phyloP scores from a whole-genome alignment of 805 yeast genomes.

The Vanderwaltozyma verrucispora region DNA sequence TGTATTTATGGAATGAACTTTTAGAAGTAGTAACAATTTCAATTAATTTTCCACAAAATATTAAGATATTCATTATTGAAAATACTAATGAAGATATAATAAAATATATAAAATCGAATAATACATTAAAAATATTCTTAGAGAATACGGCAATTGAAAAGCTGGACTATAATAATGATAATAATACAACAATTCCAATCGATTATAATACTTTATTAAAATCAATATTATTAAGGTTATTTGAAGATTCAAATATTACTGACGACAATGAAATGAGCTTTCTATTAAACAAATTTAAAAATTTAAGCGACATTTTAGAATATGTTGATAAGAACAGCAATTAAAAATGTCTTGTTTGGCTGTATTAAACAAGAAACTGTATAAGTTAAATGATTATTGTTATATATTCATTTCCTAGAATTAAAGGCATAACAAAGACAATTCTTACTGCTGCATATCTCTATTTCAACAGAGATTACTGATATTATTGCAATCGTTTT shows the following conservation, averaged over 20 bases:
- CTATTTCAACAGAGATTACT: too few relatives aligned
- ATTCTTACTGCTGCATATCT: too few relatives aligned
- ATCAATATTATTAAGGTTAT: background rate
- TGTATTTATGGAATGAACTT: constrained; percentile 1
- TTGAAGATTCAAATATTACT: background rate
- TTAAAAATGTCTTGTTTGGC: too few relatives aligned
- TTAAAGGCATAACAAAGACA: too few relatives aligned
- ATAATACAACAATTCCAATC: background rate
- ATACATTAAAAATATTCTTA: background rate
- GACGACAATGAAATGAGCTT: constrained; percentile 1
- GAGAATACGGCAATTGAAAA: background rate
- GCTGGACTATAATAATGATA: background rate
- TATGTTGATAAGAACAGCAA: background rate
- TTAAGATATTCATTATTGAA: constrained; percentile 1
- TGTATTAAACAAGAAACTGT: too few relatives aligned
- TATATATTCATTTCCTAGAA: too few relatives aligned
- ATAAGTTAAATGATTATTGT: too few relatives aligned
- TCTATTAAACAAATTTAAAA: background rate
- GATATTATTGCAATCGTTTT: too few relatives aligned
- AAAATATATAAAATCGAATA: background rate
- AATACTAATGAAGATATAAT: background rate
- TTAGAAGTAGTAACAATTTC: background rate
- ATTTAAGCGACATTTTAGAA: background rate
- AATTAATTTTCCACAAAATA: background rate
- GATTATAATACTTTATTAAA: constrained; percentile 1